Conservation (phyloP, 83 land plant genomes). For the Picea abies region DNA sequence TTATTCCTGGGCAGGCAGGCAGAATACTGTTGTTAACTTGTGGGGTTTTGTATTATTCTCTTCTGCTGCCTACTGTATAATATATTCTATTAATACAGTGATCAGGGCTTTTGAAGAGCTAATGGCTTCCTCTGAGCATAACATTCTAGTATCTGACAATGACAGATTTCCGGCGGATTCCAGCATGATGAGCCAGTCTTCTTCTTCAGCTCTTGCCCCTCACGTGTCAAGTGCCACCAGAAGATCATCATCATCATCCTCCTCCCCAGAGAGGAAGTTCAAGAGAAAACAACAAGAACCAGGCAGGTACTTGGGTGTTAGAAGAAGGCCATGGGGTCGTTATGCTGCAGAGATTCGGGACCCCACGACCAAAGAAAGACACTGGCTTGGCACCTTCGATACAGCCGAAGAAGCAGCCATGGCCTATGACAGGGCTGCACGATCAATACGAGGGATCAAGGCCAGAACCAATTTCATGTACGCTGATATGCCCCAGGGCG, state of each 20-base stretch:
- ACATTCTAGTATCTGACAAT: conserved; percentile 16
- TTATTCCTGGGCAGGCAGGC: no score
- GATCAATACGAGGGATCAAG: conserved; percentile 9
- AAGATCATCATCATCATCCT: neutral
- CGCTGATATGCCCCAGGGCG: conserved; percentile 12
- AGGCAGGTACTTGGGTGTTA: conserved; percentile 3
- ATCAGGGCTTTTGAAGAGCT: neutral
- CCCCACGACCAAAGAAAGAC: conserved; percentile 14
- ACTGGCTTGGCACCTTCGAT: conserved; percentile 14
- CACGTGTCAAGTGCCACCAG: neutral
- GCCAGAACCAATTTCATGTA: conserved; percentile 19
- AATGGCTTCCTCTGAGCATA: neutral
- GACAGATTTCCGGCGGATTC: neutral
- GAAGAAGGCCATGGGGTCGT: conserved; percentile 19
- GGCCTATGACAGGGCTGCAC: conserved; percentile 13
- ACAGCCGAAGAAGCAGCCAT: conserved; percentile 13
- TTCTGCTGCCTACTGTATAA: no score
- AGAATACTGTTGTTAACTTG: neutral
- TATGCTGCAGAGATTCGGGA: conserved; percentile 17
- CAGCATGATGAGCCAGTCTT: neutral
- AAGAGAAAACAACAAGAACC: conserved; percentile 17
- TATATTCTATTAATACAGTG: conserved; percentile 1
- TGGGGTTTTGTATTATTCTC: no score
- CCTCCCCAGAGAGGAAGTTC: conserved; percentile 9
- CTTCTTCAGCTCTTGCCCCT: conserved; percentile 7